Percentiles rank a stretch among this genome's conserved stretches.
Evolutionary conservation across 2,329 filamentous ascomycete species (phyloP).

Genomic region (Exserohilum rostratum): DNA sequence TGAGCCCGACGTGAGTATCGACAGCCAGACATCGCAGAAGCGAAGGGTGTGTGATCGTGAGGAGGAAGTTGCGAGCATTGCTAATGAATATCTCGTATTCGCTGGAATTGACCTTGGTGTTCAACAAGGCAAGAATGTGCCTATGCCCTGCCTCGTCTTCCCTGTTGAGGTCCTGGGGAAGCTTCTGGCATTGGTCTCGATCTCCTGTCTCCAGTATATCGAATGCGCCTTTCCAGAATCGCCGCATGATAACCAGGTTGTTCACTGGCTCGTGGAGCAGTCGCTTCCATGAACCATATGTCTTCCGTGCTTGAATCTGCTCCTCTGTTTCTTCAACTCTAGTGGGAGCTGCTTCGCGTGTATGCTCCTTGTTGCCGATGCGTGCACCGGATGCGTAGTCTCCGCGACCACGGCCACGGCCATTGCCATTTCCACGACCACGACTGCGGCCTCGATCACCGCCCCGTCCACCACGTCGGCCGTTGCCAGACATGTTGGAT

Average conservation of each 20-base stretch:
- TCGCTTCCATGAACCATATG: conserved; percentile 40
- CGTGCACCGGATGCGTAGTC: neutral
- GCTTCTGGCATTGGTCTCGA: conserved; percentile 39
- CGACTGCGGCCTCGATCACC: neutral
- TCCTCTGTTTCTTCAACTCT: conserved; percentile 25
- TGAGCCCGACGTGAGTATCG: conserved; percentile 41
- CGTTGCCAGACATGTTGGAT: neutral
- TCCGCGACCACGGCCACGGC: conserved; percentile 1
- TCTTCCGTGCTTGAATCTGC: conserved; percentile 27
- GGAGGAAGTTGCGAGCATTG: conserved; percentile 24
- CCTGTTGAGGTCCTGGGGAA: conserved; percentile 41
- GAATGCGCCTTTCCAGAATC: conserved; percentile 38
- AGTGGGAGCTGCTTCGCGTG: neutral
- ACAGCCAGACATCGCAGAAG: conserved; percentile 45
- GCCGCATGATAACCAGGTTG: conserved; percentile 23
- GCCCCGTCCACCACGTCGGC: neutral
- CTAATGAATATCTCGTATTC: conserved; percentile 12
- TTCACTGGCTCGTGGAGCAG: conserved; percentile 28
- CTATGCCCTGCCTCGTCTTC: conserved; percentile 33
- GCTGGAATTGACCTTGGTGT: conserved; percentile 2
- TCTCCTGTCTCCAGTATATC: conserved; percentile 36
- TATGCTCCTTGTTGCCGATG: neutral
- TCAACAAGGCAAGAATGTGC: conserved; percentile 37
- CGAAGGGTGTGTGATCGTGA: conserved; percentile 41
- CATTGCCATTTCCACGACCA: neutral